A percentile compares a stretch with the other conserved stretches of the same genome.
Conservation (phyloP, 768 basidiomycete genomes). For the Suillus plorans region DNA sequence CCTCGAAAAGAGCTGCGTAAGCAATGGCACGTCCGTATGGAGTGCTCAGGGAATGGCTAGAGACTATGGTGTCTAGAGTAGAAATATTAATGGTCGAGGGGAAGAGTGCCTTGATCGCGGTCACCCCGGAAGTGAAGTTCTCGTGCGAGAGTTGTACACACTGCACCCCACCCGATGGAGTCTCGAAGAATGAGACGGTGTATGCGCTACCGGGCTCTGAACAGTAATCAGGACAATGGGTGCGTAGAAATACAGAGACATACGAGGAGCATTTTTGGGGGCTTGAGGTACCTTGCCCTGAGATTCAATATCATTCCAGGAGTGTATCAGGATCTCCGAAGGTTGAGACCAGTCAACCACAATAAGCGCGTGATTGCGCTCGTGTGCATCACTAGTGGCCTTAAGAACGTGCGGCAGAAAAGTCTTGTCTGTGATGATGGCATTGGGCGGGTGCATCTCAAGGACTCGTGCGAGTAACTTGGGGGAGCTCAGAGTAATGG, state of each 20-base stretch:
- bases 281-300: conserved; percentile 51
- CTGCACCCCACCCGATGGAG: conserved; percentile 50
- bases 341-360: conserved; percentile 59
- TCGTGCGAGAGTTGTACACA: conserved; percentile 75
- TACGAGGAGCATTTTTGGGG: conserved; percentile 52
- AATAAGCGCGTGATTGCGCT: conserved; percentile 59
- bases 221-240: background rate
- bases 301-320: conserved; percentile 71
- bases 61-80: conserved; percentile 74
- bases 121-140: conserved; percentile 88
- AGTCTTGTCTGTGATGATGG: conserved; percentile 67
- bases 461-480: conserved; percentile 63
- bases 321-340: conserved; percentile 20
- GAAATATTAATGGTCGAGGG: conserved; percentile 70
- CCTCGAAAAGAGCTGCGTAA: conserved; percentile 77
- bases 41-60: conserved; percentile 68
- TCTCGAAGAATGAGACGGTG: conserved; percentile 64
- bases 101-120: conserved; percentile 72
- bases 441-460: conserved; percentile 65
- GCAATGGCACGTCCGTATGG: conserved; percentile 79
- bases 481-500: conserved; percentile 61
- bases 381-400: conserved; percentile 60
- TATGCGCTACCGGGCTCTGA: conserved; percentile 54
- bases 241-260: conserved; percentile 22
- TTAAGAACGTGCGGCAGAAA: conserved; percentile 73